Evolutionary conservation across 306 rosid genomes (phyloP).

Genomic region (Cicer yamashitae): DNA sequence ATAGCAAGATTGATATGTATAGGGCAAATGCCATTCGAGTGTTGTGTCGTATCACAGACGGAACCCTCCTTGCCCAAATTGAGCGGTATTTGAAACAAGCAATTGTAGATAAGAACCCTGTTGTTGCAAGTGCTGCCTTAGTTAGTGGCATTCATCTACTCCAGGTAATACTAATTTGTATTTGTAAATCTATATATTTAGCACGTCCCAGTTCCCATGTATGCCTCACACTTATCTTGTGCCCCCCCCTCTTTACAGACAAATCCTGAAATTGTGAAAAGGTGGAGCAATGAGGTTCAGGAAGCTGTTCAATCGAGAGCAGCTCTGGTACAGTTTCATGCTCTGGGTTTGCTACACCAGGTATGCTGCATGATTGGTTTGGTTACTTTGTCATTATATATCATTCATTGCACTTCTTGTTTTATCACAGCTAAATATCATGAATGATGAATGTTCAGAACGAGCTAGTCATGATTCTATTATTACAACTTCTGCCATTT

Average conservation of each 20-base stretch:
- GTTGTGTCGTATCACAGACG: constrained; percentile 93
- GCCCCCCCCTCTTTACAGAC: constrained; percentile 57
- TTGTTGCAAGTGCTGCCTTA: constrained; percentile 97
- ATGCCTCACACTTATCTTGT: constrained; percentile 11
- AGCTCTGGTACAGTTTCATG: constrained; percentile 98
- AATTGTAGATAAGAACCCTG: constrained; percentile 97
- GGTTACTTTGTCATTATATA: constrained; percentile 28
- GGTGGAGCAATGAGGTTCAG: constrained; percentile 99
- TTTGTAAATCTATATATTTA: constrained; percentile 18
- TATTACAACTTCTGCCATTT: constrained; percentile 23
- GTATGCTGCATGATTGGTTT: constrained; percentile 55
- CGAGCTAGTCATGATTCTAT: constrained; percentile 15
- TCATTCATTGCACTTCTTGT: constrained; percentile 35
- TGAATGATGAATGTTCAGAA: constrained; percentile 30
- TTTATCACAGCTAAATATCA: constrained; percentile 34
- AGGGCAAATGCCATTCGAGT: constrained; percentile 98
- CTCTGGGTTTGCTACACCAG: constrained; percentile 94
- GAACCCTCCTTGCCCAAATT: constrained; percentile 96
- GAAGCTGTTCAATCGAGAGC: constrained; percentile 99
- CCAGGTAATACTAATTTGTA: constrained; percentile 61
- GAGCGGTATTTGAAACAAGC: constrained; percentile 99
- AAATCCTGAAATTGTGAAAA: constrained; percentile 93
- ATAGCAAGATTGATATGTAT: constrained; percentile 97
- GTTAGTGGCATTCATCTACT: constrained; percentile 96
- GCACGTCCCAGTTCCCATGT: constrained; percentile 5